Base-by-base conservation (phyloP, 2,329 filamentous ascomycete species). In the Paraphaeosphaeria sporulosa region DNA sequence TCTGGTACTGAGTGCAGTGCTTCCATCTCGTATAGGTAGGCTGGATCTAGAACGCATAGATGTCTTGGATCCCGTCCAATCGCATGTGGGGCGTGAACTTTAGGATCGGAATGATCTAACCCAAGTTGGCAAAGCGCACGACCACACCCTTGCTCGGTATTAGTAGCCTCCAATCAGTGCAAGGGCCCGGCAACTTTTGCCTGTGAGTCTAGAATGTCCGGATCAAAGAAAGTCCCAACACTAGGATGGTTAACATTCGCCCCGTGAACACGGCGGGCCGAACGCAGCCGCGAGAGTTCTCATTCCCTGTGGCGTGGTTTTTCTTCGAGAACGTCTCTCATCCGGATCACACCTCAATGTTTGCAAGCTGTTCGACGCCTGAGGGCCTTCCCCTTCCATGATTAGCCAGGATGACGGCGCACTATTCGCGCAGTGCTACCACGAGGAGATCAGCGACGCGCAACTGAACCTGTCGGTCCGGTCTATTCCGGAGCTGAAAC, bases 391-490 rank as follows among this genome's bases (percentile, higher is more conserved):
- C 21, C 47, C 38, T 50, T 21, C 27, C n/a, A 50, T 50, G 47
- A 21, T 10, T n/a, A 19, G 27, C 30, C 17, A 50, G 34, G 49
- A 44, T 43, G 53, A n/a, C 27, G 30, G 42, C 34, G 44, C 46
- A 23, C 7, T 46, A 21, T 32, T 15, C 13, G 55, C 52, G 44
- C 59, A 61, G 27, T 38, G 43, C 59, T 55, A 50, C 30, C 55
- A 58, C 25, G 54, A 58, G 46, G 44, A 57, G 2, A 19, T 55
- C 3, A 13, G 44, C 54, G 49, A 55, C 10, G n/a, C 54, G 12
- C 44, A 54, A n/a, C 27, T 23, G 43, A 58, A 58, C 15, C 42
- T 64, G n/a, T 49, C 59, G 13, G 32, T 62, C n/a, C 57, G 60
- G 40, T 58, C 60, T 15, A 56, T 59, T 21, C 43, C 60, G 1